Evolutionary conservation across 805 yeast species (phyloP), one percentile per base, ranked within the genome.

Genomic region (Pichia gijzeniarum): DNA sequence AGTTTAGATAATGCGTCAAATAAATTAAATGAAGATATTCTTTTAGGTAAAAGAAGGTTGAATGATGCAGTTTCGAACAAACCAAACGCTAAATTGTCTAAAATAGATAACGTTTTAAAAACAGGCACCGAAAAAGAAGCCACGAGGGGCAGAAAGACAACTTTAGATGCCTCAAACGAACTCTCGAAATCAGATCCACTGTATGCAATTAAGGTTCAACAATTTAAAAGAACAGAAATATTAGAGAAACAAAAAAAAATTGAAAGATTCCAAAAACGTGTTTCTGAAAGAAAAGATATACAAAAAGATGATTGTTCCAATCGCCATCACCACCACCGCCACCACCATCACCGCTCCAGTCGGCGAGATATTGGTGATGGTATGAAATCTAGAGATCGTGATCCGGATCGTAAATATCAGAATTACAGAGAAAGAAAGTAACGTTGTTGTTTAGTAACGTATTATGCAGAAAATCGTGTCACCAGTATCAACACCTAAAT

Each of bases 401-500:
- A 46, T 25, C 41, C 43, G 2, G 19, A 35, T n/a, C 22, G 48
- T 14, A 5, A 13, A 8, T 9, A 17, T 6, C 27, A 20, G 3
- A 12, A 22, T 16, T 45, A 45, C 31, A 45, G 45, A 31, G 45
- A 38, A n/a, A 37, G 45, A 34, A 18, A 16, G 38, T 12, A 34
- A 14, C 14, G 14, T 25, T 7, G 12, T 38, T 22, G 25, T n/a
- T 19, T 22, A 48, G 4, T 47, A 49, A 28, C 32, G 44, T 16
- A 69, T 56, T 32, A 65, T 46, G 57, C 78, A 65, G 44, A 58
- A 56, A 35, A 72, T 59, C 30, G 60, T 68, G 41, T 71, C 70
- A 9, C 83, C 84, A 0, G 84, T 79, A 46, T 71, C 72, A 19
- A 80, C 71, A 19, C 72, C 76, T 37, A 73, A 56, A 46, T 76